phyloP scores from a whole-genome alignment of 148 eudicot species.

The Rhododendron henanense region DNA sequence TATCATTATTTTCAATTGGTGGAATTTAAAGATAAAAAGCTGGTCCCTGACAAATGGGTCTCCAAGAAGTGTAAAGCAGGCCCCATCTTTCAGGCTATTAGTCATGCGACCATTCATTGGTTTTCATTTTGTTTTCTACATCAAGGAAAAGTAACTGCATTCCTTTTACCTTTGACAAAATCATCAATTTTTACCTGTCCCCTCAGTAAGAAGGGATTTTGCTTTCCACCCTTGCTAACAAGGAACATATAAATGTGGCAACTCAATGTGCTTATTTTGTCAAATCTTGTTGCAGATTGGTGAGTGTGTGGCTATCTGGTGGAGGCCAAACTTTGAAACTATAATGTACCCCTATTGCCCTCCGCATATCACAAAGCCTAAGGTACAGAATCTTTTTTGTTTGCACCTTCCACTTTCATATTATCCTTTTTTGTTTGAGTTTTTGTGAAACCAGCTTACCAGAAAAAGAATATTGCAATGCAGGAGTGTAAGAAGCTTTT shows the following conservation, averaged over 20 bases:
- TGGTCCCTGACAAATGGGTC: neutral
- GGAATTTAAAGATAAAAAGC: neutral
- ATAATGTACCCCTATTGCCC: conserved; percentile 81
- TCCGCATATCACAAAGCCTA: conserved; percentile 77
- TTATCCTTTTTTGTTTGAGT: neutral
- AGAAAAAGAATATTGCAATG: conserved; percentile 12
- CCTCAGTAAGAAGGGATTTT: neutral
- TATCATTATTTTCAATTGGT: neutral
- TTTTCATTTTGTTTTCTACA: neutral
- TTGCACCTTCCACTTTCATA: neutral
- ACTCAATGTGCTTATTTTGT: neutral
- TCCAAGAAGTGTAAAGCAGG: neutral
- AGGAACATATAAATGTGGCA: neutral
- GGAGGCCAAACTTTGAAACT: conserved; percentile 79
- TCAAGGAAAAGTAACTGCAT: neutral
- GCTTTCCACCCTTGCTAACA: neutral
- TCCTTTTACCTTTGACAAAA: neutral
- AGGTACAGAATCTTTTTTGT: conserved; percentile 35
- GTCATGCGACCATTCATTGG: neutral
- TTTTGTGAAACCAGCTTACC: neutral
- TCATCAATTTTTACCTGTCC: neutral
- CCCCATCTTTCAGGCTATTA: neutral
- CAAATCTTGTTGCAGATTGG: conserved; percentile 54
- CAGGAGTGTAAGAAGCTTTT: conserved; percentile 97
- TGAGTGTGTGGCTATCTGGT: conserved; percentile 82